These are phyloP conservation scores for Cruciata laevipes DNA, from an alignment of 257 asterid species.

Conservation along the genomic window DNA sequence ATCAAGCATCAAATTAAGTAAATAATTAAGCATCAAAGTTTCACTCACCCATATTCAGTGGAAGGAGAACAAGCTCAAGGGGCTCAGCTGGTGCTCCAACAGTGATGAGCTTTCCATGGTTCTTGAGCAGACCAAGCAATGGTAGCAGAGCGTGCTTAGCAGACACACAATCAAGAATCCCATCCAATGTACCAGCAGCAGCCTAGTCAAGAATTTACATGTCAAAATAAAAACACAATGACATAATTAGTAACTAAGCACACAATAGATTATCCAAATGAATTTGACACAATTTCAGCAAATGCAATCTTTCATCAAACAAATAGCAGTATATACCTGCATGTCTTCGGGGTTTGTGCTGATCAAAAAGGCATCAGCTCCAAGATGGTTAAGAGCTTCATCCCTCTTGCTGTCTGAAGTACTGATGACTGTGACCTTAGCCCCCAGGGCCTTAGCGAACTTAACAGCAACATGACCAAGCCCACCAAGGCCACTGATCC, in stretches of 20 bases:
- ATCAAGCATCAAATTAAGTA: not conserved
- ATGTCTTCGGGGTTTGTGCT: slow-evolving; percentile 26
- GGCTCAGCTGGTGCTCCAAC: slow-evolving; percentile 35
- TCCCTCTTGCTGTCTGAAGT: slow-evolving; percentile 31
- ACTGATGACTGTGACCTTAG: slow-evolving; percentile 37
- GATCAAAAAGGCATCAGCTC: slow-evolving; percentile 36
- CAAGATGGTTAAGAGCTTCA: slow-evolving; percentile 34
- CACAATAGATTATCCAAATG: no score
- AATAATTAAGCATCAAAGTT: not conserved
- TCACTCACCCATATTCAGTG: slow-evolving; percentile 26
- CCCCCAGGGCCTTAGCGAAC: slow-evolving; percentile 44
- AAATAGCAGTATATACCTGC: slow-evolving; percentile 39
- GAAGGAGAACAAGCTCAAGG: slow-evolving; percentile 31
- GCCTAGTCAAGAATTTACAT: slow-evolving; percentile 18
- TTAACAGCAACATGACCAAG: slow-evolving; percentile 42
- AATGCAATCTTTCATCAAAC: no score
- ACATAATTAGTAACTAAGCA: no score
- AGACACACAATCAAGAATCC: slow-evolving; percentile 39
- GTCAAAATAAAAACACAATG: no score
- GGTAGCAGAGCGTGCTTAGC: slow-evolving; percentile 30
- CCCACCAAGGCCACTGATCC: slow-evolving; percentile 49
- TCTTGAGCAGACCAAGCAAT: slow-evolving; percentile 30
- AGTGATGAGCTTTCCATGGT: slow-evolving; percentile 31
- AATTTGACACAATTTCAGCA: no score
- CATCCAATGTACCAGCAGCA: slow-evolving; percentile 35